phyloP scores from a whole-genome alignment of 495 filamentous ascomycete species.

The Daldinia loculata region DNA sequence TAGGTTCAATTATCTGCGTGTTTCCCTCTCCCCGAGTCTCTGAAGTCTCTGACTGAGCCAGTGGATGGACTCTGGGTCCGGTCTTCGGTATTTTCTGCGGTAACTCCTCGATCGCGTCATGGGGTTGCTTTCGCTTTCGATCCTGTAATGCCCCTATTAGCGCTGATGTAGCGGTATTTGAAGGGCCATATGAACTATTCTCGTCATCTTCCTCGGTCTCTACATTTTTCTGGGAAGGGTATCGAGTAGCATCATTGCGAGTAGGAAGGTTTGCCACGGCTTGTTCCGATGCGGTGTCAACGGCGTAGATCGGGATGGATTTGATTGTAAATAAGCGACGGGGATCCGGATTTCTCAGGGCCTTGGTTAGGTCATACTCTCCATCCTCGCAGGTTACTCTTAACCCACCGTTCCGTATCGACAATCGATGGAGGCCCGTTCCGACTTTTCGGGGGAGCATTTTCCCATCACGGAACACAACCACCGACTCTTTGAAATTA shows the following conservation, averaged over 20 bases:
- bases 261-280: neutral
- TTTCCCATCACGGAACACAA: constrained; percentile 3
- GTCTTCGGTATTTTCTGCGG: neutral
- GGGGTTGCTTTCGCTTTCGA: neutral
- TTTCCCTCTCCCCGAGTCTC: neutral
- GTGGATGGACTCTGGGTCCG: no score
- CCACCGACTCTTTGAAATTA: constrained; percentile 2
- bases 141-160: neutral
- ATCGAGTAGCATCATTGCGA: neutral
- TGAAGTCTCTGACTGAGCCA: neutral
- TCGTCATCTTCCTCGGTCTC: neutral
- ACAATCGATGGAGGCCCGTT: constrained; percentile 8
- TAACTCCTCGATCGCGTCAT: neutral
- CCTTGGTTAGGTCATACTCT: neutral
- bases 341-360: neutral
- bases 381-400: neutral
- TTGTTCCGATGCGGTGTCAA: neutral
- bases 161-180: neutral
- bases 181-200: neutral
- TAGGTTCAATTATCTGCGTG: neutral
- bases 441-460: neutral
- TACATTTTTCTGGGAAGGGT: no score
- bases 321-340: neutral
- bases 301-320: neutral
- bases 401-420: neutral